A percentile compares a stretch with the other conserved stretches of the same genome.
phyloP scores from a whole-genome alignment of 2,329 filamentous ascomycete species.

The Alternaria arbusti region DNA sequence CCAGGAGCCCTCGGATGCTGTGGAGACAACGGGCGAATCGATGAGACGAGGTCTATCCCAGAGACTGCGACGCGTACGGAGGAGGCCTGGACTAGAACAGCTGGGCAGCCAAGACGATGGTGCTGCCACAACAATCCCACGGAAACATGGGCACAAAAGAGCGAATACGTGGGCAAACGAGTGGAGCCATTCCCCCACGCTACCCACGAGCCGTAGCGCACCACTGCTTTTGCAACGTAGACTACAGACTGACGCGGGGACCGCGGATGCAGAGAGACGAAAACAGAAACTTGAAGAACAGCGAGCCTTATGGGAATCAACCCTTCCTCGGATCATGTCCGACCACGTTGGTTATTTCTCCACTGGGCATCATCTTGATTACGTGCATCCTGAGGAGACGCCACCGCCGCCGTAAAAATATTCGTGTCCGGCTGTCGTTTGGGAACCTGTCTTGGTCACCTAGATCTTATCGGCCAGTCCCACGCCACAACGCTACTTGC shows the following conservation, averaged over 20 bases:
- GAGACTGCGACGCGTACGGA: slow-evolving; percentile 21
- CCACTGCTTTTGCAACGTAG: slow-evolving; percentile 10
- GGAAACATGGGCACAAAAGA: slow-evolving; percentile 7
- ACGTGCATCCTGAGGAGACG: neutral
- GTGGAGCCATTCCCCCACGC: slow-evolving; percentile 6
- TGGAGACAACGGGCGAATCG: slow-evolving; percentile 12
- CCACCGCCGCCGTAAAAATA: neutral
- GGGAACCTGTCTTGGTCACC: neutral
- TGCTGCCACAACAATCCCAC: neutral
- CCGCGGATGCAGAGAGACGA: slow-evolving; percentile 1
- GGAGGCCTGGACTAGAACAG: slow-evolving; percentile 20
- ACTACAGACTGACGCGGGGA: slow-evolving; percentile 5
- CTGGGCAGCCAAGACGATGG: slow-evolving; percentile 17
- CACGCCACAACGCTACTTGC: neutral
- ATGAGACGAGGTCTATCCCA: slow-evolving; percentile 20
- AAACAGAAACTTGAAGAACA: slow-evolving; percentile 17
- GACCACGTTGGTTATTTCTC: slow-evolving; percentile 15
- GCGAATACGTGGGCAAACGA: slow-evolving; percentile 13
- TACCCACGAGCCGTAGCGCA: slow-evolving; percentile 3
- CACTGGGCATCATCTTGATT: slow-evolving; percentile 6
- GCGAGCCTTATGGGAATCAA: slow-evolving; percentile 27
- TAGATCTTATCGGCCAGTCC: neutral
- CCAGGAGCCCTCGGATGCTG: slow-evolving; percentile 13
- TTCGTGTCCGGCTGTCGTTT: neutral
- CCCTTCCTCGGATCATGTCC: slow-evolving; percentile 17